Base-by-base conservation (phyloP, 106 monocot species). In the Platanthera zijinensis region DNA sequence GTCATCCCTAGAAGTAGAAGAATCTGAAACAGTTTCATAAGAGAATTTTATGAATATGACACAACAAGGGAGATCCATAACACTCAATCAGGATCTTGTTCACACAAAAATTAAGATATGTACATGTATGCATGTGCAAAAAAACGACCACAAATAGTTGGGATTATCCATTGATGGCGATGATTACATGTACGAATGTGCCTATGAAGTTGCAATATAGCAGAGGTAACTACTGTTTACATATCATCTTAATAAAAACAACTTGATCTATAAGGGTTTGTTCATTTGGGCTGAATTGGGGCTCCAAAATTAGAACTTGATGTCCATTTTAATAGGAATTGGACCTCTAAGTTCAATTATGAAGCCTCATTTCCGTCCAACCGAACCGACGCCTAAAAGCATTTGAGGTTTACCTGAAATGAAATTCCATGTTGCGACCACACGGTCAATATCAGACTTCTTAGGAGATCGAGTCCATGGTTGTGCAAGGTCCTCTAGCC, bases 381-480 rank as follows among this genome's bases (percentile, higher is more conserved):
- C 32, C 32, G 32, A 32, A 32, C 32, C 32, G 32, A 32, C 1
- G 1, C 32, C 32, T 21, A 72, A 49, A 47, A 75, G 73, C 8
- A 28, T 51, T 53, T 51, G 30, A 64, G 79, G 11, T 62, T 74
- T 74, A 92, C 96, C 96, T 94, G 91, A 82, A 10, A 86, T 78
- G 19, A 97, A 91, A 67, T 79, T 82, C 96, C 96, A 97, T 83
- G 84, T 89, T 75, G 87, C 83, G 45, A 82, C 21, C 61, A 83
- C 83, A 82, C 82, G 82, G 69, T 91, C 91, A 75, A 88, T 83
- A 74, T 91, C 91, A 53, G 91, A 84, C 61, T 94, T 97, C 63
- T 84, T 93, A 28, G 97, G 97, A 78, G 97, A 97, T 61, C 97
- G 76, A 57, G 97, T 97, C 97, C 97, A 97, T 78, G 91, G 91